Evolutionary conservation across 306 rosid genomes (phyloP).

Genomic region (Comarum palustre): DNA sequence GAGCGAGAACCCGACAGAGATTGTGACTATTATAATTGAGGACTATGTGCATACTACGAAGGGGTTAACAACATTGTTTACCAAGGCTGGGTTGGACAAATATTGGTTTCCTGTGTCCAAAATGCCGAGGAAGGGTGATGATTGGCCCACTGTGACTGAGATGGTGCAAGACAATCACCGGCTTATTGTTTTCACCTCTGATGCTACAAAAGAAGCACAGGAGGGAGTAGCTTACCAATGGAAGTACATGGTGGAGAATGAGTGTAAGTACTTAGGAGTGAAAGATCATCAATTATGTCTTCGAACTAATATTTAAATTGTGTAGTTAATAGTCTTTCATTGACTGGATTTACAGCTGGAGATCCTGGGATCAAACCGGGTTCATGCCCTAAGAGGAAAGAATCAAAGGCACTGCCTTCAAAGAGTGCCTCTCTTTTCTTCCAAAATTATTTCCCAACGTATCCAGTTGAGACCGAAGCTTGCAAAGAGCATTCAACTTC

Average conservation of each 20-base stretch:
- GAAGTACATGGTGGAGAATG: slow-evolving; percentile 93
- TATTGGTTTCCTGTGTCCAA: slow-evolving; percentile 83
- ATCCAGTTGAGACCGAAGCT: slow-evolving; percentile 87
- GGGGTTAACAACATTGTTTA: slow-evolving; percentile 67
- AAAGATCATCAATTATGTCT: slow-evolving; percentile 10
- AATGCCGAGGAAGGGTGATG: slow-evolving; percentile 78
- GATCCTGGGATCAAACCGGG: slow-evolving; percentile 81
- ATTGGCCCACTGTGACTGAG: slow-evolving; percentile 84
- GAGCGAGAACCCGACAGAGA: slow-evolving; percentile 67
- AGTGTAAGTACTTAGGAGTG: slow-evolving; percentile 49
- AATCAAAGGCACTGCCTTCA: slow-evolving; percentile 75
- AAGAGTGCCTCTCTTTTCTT: slow-evolving; percentile 68
- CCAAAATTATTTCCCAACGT: slow-evolving; percentile 84
- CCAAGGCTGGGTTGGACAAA: slow-evolving; percentile 65
- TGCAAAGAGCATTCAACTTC: slow-evolving; percentile 96
- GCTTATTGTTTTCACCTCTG: slow-evolving; percentile 89
- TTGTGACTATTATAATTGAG: slow-evolving; percentile 83
- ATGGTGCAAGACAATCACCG: slow-evolving; percentile 80
- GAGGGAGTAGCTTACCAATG: slow-evolving; percentile 97
- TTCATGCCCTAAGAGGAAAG: slow-evolving; percentile 82
- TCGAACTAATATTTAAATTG: slow-evolving; percentile 7
- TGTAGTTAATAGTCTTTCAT: not conserved
- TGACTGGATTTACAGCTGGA: slow-evolving; percentile 69
- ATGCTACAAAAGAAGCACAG: slow-evolving; percentile 75
- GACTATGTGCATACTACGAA: slow-evolving; percentile 85